Percentiles rank a stretch among this genome's conserved stretches.
Evolutionary conservation across 495 filamentous ascomycete species (phyloP).

Genomic region (Penicillium bovifimosum): DNA sequence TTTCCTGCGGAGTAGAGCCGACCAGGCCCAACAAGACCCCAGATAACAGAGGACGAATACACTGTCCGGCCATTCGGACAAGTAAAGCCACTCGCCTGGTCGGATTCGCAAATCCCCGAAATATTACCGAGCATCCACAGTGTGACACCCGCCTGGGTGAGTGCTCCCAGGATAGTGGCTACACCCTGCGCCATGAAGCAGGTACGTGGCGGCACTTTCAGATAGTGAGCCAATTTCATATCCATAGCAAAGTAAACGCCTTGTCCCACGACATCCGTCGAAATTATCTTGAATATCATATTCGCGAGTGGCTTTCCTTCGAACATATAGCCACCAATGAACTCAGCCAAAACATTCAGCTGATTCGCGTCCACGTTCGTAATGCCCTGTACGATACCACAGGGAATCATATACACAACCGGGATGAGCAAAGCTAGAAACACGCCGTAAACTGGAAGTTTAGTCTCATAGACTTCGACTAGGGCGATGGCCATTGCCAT

Average conservation of each 20-base stretch:
- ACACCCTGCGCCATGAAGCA: too few relatives aligned
- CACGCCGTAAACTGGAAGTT: too few relatives aligned
- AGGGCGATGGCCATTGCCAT: too few relatives aligned
- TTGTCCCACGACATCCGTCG: constrained; percentile 75
- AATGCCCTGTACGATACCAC: constrained; percentile 77
- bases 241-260: constrained; percentile 84
- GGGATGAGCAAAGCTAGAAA: too few relatives aligned
- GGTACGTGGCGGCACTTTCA: too few relatives aligned
- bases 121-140: constrained; percentile 43
- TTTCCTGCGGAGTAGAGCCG: too few relatives aligned
- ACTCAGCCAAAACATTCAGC: too few relatives aligned
- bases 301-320: constrained; percentile 84
- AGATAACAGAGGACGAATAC: constrained; percentile 79
- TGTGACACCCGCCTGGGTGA: too few relatives aligned
- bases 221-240: constrained; percentile 80
- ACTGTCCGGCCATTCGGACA: constrained; percentile 78
- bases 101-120: constrained; percentile 62
- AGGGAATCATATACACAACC: constrained; percentile 42
- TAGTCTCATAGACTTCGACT: too few relatives aligned
- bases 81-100: constrained; percentile 73
- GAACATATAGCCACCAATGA: constrained; percentile 71
- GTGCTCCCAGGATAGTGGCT: too few relatives aligned
- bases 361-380: too few relatives aligned
- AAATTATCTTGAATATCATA: constrained; percentile 67
- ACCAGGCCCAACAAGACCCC: constrained; percentile 54